Evolutionary conservation across 1,139 yeast genomes (phyloP).

Genomic region (Wickerhamomyces sp.): DNA sequence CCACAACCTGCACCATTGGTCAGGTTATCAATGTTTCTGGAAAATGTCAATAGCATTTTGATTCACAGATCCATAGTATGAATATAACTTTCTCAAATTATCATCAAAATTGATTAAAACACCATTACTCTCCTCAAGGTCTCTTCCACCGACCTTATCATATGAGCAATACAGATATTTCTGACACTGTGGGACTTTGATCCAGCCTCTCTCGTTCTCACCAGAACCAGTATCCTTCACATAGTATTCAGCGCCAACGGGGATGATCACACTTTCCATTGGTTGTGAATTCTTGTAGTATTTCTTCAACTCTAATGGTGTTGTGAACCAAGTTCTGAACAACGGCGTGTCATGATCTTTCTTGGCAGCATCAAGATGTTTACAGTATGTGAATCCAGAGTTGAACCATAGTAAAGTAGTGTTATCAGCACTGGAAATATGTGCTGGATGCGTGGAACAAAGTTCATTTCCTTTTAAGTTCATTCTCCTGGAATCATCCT

Average conservation of each 20-base stretch:
- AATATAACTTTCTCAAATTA: constrained; percentile 5
- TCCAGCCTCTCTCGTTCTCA: constrained; percentile 57
- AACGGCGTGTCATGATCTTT: constrained; percentile 19
- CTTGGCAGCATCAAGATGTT: constrained; percentile 32
- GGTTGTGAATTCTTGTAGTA: constrained; percentile 39
- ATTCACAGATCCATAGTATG: constrained; percentile 15
- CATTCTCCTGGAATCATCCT: constrained; percentile 11
- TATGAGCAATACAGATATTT: constrained; percentile 56
- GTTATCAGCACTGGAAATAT: constrained; percentile 41
- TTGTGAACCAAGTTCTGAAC: constrained; percentile 2
- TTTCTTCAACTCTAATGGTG: constrained; percentile 26
- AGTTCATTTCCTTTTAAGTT: constrained; percentile 36
- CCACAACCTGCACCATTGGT: no score
- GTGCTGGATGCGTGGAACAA: constrained; percentile 65
- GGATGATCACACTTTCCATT: constrained; percentile 45
- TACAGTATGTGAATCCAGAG: constrained; percentile 56
- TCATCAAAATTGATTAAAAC: constrained; percentile 13
- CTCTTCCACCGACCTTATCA: constrained; percentile 35
- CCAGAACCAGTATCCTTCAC: constrained; percentile 30
- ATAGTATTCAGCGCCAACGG: constrained; percentile 43
- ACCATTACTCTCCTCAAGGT: constrained; percentile 13
- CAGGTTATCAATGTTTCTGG: no score
- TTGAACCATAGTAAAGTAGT: constrained; percentile 52
- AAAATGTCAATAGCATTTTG: constrained; percentile 2
- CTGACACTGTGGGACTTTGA: constrained; percentile 42